Conservation (phyloP, 2,329 filamentous ascomycete species). For the Stachybotrys chlorohalonatus region DNA sequence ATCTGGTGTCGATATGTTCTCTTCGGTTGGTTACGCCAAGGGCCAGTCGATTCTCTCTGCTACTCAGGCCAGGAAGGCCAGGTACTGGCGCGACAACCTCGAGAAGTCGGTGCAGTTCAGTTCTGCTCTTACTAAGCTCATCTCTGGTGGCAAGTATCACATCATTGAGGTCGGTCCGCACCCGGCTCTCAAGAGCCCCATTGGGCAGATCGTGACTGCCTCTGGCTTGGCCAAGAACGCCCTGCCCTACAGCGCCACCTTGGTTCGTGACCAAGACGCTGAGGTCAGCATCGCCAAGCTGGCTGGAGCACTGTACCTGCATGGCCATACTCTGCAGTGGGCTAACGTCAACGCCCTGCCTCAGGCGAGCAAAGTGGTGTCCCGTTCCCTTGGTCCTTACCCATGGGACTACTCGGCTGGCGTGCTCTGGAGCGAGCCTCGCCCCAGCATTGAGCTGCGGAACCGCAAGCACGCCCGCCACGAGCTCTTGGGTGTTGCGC, state of each 20-base stretch:
- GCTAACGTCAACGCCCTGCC: not conserved
- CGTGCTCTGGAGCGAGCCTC: not conserved
- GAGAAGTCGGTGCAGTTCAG: not conserved
- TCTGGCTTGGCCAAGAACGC: not conserved
- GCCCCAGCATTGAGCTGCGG: not conserved
- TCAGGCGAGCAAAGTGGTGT: not conserved
- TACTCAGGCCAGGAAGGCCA: not conserved
- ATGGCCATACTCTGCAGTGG: not conserved
- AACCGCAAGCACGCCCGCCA: constrained; percentile 5
- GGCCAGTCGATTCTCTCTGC: not conserved
- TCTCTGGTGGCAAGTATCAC: not conserved
- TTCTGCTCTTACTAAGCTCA: not conserved
- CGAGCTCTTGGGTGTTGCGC: constrained; percentile 9
- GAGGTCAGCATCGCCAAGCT: not conserved
- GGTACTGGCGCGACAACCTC: not conserved
- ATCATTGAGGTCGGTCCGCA: constrained; percentile 14
- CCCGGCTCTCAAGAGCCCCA: constrained; percentile 8
- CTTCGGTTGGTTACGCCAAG: not conserved
- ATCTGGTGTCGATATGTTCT: not conserved
- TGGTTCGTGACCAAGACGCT: constrained; percentile 1
- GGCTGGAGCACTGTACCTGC: not conserved
- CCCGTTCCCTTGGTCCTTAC: not conserved
- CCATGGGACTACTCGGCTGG: constrained; percentile 1
- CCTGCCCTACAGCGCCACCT: constrained; percentile 1
- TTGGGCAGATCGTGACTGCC: constrained; percentile 7